A percentile compares a stretch with the other conserved stretches of the same genome.
These are phyloP conservation scores for Pythium angustatum DNA, from an alignment of 352 stramenopile genomes.

Conservation along the genomic window DNA sequence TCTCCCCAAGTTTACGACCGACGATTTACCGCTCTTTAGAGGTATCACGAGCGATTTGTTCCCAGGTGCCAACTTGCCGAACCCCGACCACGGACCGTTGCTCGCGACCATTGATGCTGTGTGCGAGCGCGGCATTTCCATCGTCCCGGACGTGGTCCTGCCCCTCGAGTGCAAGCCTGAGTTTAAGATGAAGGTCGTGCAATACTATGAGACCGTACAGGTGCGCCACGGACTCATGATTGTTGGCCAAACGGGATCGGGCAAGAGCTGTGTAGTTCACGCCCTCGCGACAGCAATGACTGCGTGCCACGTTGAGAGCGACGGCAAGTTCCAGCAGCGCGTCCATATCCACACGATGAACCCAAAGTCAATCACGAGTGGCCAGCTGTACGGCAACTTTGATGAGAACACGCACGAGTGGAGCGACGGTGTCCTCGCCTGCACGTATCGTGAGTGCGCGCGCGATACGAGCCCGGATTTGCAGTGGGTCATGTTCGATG, in stretches of 20 bases:
- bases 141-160: slow-evolving; percentile 59
- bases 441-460: slow-evolving; percentile 92
- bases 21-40: slow-evolving; percentile 95
- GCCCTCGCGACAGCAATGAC: slow-evolving; percentile 80
- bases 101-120: slow-evolving; percentile 83
- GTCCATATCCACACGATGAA: slow-evolving; percentile 91
- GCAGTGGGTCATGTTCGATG: slow-evolving; percentile 95
- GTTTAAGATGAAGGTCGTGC: slow-evolving; percentile 95
- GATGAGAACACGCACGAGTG: slow-evolving; percentile 95
- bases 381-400: slow-evolving; percentile 95
- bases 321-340: slow-evolving; percentile 55
- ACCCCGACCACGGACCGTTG: slow-evolving; percentile 84
- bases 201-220: slow-evolving; percentile 97
- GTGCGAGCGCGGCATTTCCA: slow-evolving; percentile 61
- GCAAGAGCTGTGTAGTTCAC: slow-evolving; percentile 93
- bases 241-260: slow-evolving; percentile 93
- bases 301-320: slow-evolving; percentile 56
- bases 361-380: slow-evolving; percentile 95
- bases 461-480: slow-evolving; percentile 89
- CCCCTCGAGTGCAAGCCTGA: slow-evolving; percentile 77
- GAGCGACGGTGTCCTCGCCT: slow-evolving; percentile 93
- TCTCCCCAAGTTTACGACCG: slow-evolving; percentile 93
- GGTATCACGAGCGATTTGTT: slow-evolving; percentile 96
- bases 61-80: slow-evolving; percentile 86
- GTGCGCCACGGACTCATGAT: slow-evolving; percentile 96